These are phyloP conservation scores for Xylariaceae sp. DNA, from an alignment of 2,329 filamentous ascomycete species.

Conservation along the genomic window DNA sequence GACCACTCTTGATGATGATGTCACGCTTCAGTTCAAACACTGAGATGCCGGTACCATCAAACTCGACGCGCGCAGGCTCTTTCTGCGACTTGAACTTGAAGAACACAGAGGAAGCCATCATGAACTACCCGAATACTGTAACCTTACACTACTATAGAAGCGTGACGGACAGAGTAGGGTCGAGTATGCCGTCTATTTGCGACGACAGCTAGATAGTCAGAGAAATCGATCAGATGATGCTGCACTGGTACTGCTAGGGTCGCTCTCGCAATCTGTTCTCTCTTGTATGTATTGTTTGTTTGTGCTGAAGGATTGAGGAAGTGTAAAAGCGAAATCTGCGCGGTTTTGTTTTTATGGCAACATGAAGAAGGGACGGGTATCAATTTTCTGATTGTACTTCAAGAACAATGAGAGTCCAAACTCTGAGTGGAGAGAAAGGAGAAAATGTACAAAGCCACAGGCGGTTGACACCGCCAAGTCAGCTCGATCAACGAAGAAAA, in stretches of 20 bases:
- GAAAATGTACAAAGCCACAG: conserved; percentile 34
- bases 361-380: conserved; percentile 32
- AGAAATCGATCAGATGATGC: conserved; percentile 12
- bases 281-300: conserved; percentile 17
- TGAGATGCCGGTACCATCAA: conserved; percentile 95
- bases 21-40: conserved; percentile 98
- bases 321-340: conserved; percentile 20
- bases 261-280: conserved; percentile 19
- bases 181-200: conserved; percentile 1
- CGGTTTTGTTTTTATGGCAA: conserved; percentile 31
- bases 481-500: conserved; percentile 27
- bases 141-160: conserved; percentile 19
- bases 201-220: conserved; percentile 12
- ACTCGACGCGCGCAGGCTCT: conserved; percentile 88
- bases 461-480: conserved; percentile 28
- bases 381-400: conserved; percentile 35
- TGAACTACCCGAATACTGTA: conserved; percentile 33
- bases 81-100: conserved; percentile 99
- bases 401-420: conserved; percentile 30
- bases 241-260: conserved; percentile 21
- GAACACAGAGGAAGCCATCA: conserved; percentile 94
- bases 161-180: neutral
- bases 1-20: conserved; percentile 88
- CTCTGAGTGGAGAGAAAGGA: conserved; percentile 28
- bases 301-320: conserved; percentile 16